Conservation (phyloP, 495 filamentous ascomycete species). For the Alectoria sarmentosa region DNA sequence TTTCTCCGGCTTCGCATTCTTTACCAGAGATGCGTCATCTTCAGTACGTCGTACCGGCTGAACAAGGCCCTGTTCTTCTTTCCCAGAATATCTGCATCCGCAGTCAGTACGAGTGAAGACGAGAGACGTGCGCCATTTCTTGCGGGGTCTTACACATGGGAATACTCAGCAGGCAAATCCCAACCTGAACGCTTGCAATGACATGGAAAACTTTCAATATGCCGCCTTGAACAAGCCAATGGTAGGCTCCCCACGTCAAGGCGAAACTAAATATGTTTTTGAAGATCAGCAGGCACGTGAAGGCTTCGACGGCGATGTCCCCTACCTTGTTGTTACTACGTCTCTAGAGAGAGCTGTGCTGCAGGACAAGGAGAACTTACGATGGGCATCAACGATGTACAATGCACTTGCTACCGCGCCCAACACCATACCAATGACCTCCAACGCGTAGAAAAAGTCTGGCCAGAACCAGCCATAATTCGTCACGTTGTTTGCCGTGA, state of each 20-base stretch:
- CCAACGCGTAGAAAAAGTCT: conserved; percentile 67
- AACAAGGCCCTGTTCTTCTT: conserved; percentile 71
- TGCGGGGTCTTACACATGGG: conserved; percentile 61
- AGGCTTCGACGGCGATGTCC: conserved; percentile 80
- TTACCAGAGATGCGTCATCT: conserved; percentile 41
- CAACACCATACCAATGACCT: conserved; percentile 83
- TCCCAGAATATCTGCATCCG: conserved; percentile 63
- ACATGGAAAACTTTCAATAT: conserved; percentile 60
- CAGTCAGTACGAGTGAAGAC: conserved; percentile 4
- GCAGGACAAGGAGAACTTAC: conserved; percentile 39
- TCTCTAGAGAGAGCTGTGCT: neutral
- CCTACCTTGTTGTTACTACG: conserved; percentile 36
- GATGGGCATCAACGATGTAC: conserved; percentile 94
- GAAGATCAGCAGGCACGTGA: conserved; percentile 86
- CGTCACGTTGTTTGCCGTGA: conserved; percentile 50
- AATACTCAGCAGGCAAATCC: conserved; percentile 62
- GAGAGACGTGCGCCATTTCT: neutral
- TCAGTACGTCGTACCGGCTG: conserved; percentile 62
- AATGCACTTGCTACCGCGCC: conserved; percentile 78
- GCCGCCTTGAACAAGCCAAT: conserved; percentile 61
- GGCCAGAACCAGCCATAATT: conserved; percentile 66
- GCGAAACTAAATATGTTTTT: conserved; percentile 90
- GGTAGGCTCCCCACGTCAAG: conserved; percentile 71
- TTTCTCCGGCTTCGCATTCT: neutral
- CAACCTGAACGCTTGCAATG: conserved; percentile 69